A percentile compares a stretch with the other conserved stretches of the same genome.
Conservation (phyloP, 2,329 filamentous ascomycete species). For the Fusarium tricinctum region DNA sequence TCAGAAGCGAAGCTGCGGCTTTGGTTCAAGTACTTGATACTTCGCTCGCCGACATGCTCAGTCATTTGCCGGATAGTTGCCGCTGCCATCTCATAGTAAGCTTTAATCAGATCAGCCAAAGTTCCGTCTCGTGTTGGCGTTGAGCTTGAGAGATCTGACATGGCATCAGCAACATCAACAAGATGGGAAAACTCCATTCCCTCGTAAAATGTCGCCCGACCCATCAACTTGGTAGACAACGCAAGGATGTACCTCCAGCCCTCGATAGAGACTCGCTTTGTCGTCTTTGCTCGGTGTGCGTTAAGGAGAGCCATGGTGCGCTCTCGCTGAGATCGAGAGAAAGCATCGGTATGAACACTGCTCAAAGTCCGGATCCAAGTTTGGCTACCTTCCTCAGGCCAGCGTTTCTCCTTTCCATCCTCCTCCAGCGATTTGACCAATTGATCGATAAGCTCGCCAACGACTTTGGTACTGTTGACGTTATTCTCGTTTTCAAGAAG, state of each 20-base stretch:
- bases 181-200: conserved; percentile 59
- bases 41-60: conserved; percentile 59
- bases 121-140: conserved; percentile 45
- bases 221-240: conserved; percentile 65
- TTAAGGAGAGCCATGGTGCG: conserved; percentile 56
- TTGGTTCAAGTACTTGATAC: conserved; percentile 57
- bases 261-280: conserved; percentile 47
- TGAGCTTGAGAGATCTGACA: conserved; percentile 50
- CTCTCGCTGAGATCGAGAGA: conserved; percentile 61
- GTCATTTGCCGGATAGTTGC: conserved; percentile 60
- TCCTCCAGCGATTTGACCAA: conserved; percentile 50
- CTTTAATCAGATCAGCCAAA: conserved; percentile 53
- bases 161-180: conserved; percentile 53
- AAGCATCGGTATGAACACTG: conserved; percentile 55
- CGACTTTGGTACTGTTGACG: conserved; percentile 53
- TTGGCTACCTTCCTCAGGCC: conserved; percentile 51
- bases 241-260: conserved; percentile 59
- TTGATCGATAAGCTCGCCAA: conserved; percentile 52
- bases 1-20: conserved; percentile 47
- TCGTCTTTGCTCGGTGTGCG: conserved; percentile 46
- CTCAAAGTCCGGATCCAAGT: conserved; percentile 54
- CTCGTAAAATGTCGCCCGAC: conserved; percentile 65
- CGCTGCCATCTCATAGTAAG: conserved; percentile 53
- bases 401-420: conserved; percentile 51
- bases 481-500: conserved; percentile 58